Percentiles rank a stretch among this genome's conserved stretches.
These are phyloP conservation scores for Fusarium sp. DNA, from an alignment of 2,329 filamentous ascomycete species.

Conservation along the genomic window DNA sequence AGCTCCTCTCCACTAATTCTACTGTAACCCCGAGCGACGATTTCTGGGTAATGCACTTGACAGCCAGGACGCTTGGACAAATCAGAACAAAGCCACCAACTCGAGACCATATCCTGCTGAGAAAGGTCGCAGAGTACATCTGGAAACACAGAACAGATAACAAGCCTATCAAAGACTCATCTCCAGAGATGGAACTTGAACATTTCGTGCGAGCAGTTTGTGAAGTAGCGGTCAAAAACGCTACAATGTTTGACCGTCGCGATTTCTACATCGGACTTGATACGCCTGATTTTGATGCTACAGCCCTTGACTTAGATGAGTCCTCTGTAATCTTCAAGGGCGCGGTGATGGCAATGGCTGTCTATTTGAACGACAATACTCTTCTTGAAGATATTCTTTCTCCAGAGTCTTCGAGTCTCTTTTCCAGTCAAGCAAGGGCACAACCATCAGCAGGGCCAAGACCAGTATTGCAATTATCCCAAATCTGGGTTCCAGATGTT, in stretches of 20 bases:
- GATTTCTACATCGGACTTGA: not conserved
- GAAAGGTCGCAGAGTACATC: not conserved
- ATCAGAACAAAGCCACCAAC: not conserved
- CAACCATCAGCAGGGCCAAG: fast-evolving
- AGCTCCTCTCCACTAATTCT: fast-evolving
- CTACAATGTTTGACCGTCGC: not conserved
- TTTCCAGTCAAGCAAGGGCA: fast-evolving
- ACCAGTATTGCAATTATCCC: not conserved
- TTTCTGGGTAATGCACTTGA: not conserved
- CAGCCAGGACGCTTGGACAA: not conserved
- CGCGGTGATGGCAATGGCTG: not conserved
- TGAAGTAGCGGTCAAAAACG: conserved; percentile 1
- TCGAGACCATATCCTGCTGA: not conserved
- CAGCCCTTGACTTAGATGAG: not conserved
- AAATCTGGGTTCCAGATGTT: not conserved
- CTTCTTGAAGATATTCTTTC: not conserved
- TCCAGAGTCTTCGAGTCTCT: not conserved
- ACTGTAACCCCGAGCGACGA: not conserved
- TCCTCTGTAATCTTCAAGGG: not conserved
- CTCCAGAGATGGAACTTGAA: not conserved
- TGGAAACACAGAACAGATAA: not conserved
- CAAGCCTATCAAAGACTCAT: no score
- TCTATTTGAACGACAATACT: not conserved
- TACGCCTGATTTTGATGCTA: fast-evolving
- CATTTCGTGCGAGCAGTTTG: not conserved